Evolutionary conservation across 78 protist genomes (phyloP).

Genomic region (Creolimax fragrantissima): DNA sequence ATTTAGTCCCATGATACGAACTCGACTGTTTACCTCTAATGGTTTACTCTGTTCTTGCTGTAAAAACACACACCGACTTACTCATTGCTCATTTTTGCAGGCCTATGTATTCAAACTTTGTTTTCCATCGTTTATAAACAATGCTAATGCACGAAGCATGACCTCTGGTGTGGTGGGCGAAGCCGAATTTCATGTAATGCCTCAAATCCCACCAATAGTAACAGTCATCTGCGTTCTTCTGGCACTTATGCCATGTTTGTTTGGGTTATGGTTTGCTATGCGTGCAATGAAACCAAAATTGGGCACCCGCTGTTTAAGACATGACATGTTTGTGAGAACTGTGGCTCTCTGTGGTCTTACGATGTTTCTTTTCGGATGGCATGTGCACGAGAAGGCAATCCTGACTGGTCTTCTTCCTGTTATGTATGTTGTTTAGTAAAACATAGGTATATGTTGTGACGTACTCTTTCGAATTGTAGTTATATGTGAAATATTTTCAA

Average conservation of each 20-base stretch:
- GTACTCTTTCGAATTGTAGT: no score
- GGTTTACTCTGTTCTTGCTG: no score
- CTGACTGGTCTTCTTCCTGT: slow-evolving; percentile 16
- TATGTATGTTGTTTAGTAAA: neutral
- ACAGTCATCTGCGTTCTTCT: slow-evolving; percentile 19
- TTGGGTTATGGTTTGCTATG: neutral
- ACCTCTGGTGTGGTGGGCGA: slow-evolving; percentile 64
- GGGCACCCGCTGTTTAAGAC: neutral
- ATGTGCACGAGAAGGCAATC: slow-evolving; percentile 95
- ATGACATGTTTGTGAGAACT: neutral
- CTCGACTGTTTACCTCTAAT: no score
- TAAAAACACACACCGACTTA: no score
- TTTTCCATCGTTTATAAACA: no score
- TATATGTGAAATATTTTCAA: no score
- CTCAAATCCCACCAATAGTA: slow-evolving; percentile 41
- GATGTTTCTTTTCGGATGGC: slow-evolving; percentile 80
- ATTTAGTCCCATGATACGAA: no score
- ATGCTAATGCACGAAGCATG: slow-evolving; percentile 11
- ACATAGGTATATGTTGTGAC: no score
- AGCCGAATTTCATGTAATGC: slow-evolving; percentile 36
- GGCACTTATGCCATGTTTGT: neutral
- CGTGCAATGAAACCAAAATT: neutral
- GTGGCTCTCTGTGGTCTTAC: slow-evolving; percentile 45
- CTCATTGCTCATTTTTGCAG: no score
- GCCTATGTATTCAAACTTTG: no score